Conservation (phyloP, 306 rosid genomes). For the Clitoria ternatea region DNA sequence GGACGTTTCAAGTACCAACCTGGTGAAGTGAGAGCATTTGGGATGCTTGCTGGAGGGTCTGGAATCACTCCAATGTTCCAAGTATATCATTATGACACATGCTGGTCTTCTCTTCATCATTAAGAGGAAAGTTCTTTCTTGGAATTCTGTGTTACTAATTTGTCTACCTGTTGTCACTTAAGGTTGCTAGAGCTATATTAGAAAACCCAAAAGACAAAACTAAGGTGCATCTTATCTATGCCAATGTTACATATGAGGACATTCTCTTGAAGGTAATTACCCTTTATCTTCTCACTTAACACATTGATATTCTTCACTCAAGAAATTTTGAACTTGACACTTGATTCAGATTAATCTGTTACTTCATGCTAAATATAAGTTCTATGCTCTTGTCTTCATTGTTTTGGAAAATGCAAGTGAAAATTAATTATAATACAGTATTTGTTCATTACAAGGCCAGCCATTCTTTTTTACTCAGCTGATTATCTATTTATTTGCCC, state of each 20-base stretch:
- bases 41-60: conserved; percentile 99
- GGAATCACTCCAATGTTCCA: conserved; percentile 99
- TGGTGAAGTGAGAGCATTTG: conserved; percentile 89
- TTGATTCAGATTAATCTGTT: background rate
- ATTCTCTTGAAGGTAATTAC: conserved; percentile 81
- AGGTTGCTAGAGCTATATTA: conserved; percentile 94
- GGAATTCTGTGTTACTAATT: background rate
- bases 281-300: background rate
- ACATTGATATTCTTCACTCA: conserved; percentile 2
- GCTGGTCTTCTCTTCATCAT: conserved; percentile 12
- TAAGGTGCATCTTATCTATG: conserved; percentile 91
- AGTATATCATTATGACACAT: conserved; percentile 39
- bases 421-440: background rate
- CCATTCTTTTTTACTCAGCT: background rate
- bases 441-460: background rate
- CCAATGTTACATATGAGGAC: conserved; percentile 83
- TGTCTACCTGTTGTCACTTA: conserved; percentile 12
- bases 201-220: conserved; percentile 89
- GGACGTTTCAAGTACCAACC: conserved; percentile 94
- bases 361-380: background rate
- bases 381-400: background rate
- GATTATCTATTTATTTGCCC: background rate
- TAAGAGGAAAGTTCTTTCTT: background rate
- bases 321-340: background rate
- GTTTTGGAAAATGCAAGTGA: background rate